Evolutionary conservation across 2,329 filamentous ascomycete species (phyloP), one percentile per base, ranked within the genome.

Genomic region (Ophiostoma ips): DNA sequence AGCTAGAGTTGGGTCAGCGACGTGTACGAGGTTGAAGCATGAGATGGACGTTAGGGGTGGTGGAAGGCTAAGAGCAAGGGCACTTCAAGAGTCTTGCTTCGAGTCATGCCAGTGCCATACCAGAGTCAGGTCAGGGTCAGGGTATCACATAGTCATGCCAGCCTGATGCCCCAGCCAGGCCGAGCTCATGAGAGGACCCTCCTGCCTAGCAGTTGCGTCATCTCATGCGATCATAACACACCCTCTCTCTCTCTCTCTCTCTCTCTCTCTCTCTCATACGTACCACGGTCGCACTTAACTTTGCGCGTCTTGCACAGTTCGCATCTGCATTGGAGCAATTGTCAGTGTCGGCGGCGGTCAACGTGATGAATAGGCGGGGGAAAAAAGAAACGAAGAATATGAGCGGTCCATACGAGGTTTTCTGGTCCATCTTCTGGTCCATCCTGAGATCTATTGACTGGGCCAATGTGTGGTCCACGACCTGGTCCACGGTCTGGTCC

Each of bases 241-340:
- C 16, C 19, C 28, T 48, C 16, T 33, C 16, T 13, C n/a, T n/a
- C n/a, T n/a, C n/a, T n/a, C n/a, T n/a, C n/a, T n/a, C n/a, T n/a
- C n/a, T n/a, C n/a, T n/a, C n/a, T n/a, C n/a, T n/a, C n/a, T n/a
- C n/a, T n/a, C n/a, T n/a, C n/a, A 8, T 36, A 52, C 48, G 6
- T 48, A 50, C 48, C 51, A 50, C 84, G 76, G 65, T 89, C 84
- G 64, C 83, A 85, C 72, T 84, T 84, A 36, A 83, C 79, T 76
- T 89, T 90, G 68, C 84, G 73, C 63, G 84, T 79, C 66, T 88
- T 88, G 70, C 84, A 87, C 50, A 84, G 72, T 66, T 89, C 85
- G 61, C 84, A 83, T 75, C 55, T 71, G 58, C 34, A 72, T 65
- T 48, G 64, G 60, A 5, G 64, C 59, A 16, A 54, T 33, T 12